A percentile compares a stretch with the other conserved stretches of the same genome.
Conservation (phyloP, 2,329 filamentous ascomycete genomes). For the Aspergillus carbonarius region DNA sequence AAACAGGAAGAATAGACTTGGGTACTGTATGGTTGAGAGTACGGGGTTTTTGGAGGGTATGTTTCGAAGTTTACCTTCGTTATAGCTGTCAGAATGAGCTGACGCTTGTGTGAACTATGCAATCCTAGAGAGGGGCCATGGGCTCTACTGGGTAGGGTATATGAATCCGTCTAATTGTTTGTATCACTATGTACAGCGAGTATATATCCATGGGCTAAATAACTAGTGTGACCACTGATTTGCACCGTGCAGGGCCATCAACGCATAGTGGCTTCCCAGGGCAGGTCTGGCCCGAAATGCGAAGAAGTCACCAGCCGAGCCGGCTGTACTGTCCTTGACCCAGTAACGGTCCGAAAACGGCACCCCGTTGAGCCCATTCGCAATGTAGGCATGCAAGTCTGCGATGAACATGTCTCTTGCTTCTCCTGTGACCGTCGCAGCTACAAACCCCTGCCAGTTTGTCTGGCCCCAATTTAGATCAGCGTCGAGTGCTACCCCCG, state of each 20-base stretch:
- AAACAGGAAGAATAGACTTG: no score
- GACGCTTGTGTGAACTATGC: no score
- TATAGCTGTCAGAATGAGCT: no score
- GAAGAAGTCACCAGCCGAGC: constrained; percentile 24
- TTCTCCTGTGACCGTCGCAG: constrained; percentile 24
- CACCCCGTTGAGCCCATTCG: constrained; percentile 34
- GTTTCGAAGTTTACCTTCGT: no score
- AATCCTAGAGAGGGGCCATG: no score
- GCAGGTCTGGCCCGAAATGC: constrained; percentile 34
- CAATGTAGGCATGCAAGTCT: constrained; percentile 34
- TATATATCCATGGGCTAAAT: not conserved
- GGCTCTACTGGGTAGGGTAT: no score
- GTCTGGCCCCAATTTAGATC: constrained; percentile 37
- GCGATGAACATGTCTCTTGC: constrained; percentile 29
- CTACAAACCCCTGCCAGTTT: constrained; percentile 40
- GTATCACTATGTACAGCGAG: not conserved
- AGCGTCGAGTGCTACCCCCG: constrained; percentile 37
- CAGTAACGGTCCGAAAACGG: constrained; percentile 41
- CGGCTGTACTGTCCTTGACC: constrained; percentile 23
- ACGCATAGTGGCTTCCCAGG: constrained; percentile 39
- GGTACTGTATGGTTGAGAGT: no score
- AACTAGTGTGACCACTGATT: constrained; percentile 14
- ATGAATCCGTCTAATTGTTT: no score
- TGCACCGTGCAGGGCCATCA: constrained; percentile 29
- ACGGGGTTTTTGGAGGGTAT: no score